Evolutionary conservation across 768 basidiomycete genomes (phyloP).

Genomic region (Russula compacta): DNA sequence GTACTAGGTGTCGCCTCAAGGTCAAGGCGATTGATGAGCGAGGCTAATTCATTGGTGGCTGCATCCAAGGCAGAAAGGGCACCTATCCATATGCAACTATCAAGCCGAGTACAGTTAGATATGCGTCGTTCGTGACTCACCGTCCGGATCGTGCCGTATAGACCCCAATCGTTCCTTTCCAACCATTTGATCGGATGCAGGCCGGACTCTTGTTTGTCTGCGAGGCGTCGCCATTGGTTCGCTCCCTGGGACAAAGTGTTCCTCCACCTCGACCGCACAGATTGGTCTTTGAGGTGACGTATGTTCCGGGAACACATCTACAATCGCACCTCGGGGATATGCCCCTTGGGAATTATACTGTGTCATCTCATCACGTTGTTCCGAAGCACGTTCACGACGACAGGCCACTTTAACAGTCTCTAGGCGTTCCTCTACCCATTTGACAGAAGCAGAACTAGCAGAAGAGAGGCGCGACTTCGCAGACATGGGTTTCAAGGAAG

Average conservation of each 20-base stretch:
- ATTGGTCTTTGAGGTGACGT: conserved; percentile 21
- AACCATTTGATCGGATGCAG: conserved; percentile 56
- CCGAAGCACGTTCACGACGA: conserved; percentile 23
- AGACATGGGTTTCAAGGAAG: conserved; percentile 42
- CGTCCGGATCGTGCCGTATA: conserved; percentile 43
- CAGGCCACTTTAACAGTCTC: conserved; percentile 39
- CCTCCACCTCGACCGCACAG: conserved; percentile 44
- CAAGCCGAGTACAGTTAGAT: neutral
- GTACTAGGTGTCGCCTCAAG: conserved; percentile 67
- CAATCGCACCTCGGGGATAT: conserved; percentile 43
- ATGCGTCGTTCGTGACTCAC: conserved; percentile 27
- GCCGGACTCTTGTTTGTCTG: conserved; percentile 41
- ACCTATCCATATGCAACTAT: conserved; percentile 29
- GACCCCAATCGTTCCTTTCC: conserved; percentile 40
- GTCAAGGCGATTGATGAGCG: conserved; percentile 72
- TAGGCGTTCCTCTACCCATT: conserved; percentile 44
- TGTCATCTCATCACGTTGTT: conserved; percentile 37
- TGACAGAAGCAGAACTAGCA: conserved; percentile 32
- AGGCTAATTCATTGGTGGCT: conserved; percentile 71
- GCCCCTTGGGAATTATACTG: conserved; percentile 38
- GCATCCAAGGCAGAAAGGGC: conserved; percentile 66
- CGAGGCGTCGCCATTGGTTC: conserved; percentile 26
- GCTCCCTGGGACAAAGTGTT: conserved; percentile 30
- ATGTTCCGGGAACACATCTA: conserved; percentile 47
- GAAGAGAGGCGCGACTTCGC: conserved; percentile 34